A percentile compares a stretch with the other conserved stretches of the same genome.
Evolutionary conservation across 371 early-diverging fungal genomes (phyloP).

Genomic region (Saksenaea vasiformis): DNA sequence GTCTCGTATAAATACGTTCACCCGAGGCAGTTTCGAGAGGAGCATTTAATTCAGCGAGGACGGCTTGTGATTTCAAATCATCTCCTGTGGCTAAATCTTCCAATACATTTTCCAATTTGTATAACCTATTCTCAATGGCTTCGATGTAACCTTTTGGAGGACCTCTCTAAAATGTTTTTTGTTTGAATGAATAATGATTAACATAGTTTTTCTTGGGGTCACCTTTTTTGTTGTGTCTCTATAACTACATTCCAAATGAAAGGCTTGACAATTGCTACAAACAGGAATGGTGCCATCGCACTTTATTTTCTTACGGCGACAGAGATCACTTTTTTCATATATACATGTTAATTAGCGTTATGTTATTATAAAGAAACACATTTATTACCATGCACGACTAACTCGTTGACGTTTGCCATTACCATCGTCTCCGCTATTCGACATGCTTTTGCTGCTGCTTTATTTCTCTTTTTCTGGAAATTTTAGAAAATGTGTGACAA

Average conservation of each 20-base stretch:
- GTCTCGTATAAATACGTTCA: slow-evolving; percentile 45
- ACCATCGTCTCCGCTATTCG: slow-evolving; percentile 17
- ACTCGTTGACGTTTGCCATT: slow-evolving; percentile 44
- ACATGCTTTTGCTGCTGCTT: slow-evolving; percentile 12
- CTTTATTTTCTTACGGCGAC: slow-evolving; percentile 69
- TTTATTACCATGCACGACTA: slow-evolving; percentile 56
- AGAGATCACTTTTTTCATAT: slow-evolving; percentile 44
- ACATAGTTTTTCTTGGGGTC: too few relatives aligned
- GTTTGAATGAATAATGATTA: too few relatives aligned
- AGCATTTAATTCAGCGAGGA: slow-evolving; percentile 59
- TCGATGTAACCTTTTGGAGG: slow-evolving; percentile 78
- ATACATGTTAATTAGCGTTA: neutral
- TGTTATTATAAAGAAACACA: neutral
- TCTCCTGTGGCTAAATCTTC: slow-evolving; percentile 52
- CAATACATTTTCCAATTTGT: slow-evolving; percentile 63
- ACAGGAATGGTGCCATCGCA: slow-evolving; percentile 59
- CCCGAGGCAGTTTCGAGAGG: slow-evolving; percentile 48
- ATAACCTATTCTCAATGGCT: slow-evolving; percentile 68
- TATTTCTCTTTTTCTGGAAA: too few relatives aligned
- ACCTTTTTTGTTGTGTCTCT: slow-evolving; percentile 53
- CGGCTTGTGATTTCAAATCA: slow-evolving; percentile 53
- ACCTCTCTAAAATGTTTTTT: slow-evolving; percentile 63
- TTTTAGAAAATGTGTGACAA: neutral
- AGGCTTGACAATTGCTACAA: slow-evolving; percentile 52
- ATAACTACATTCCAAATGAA: slow-evolving; percentile 44